Conservation (phyloP, 305 asterid genomes). For the Ajuga reptans region DNA sequence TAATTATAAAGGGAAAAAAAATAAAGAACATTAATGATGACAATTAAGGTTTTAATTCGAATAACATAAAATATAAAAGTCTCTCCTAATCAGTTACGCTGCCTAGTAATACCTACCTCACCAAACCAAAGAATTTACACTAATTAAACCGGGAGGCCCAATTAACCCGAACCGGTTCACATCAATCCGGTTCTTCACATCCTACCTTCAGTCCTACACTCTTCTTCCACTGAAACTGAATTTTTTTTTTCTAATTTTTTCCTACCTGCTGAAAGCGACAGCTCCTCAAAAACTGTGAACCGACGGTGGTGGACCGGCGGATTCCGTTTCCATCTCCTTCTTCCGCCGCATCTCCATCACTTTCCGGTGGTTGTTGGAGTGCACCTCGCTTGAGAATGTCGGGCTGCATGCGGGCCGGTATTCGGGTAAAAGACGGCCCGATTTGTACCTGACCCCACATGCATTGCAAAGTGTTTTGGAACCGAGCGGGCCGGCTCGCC, state of each 20-base stretch:
- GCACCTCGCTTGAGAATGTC: conserved; percentile 61
- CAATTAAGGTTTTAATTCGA: conserved; percentile 22
- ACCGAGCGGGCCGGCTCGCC: conserved; percentile 92
- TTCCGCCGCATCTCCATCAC: conserved; percentile 83
- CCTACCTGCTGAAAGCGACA: conserved; percentile 13
- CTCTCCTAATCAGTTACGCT: conserved; percentile 42
- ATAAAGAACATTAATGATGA: not conserved
- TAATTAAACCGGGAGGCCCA: conserved; percentile 26
- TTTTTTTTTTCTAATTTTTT: not conserved
- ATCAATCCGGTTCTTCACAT: conserved; percentile 22
- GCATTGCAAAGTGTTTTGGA: conserved; percentile 87
- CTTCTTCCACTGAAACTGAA: conserved; percentile 22
- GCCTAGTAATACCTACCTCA: conserved; percentile 30
- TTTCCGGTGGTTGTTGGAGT: conserved; percentile 81
- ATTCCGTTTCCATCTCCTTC: conserved; percentile 41
- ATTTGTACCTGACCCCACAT: conserved; percentile 79
- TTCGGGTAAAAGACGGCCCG: conserved; percentile 84
- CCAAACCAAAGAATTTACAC: conserved; percentile 36
- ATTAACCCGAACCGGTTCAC: conserved; percentile 32
- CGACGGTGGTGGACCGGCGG: conserved; percentile 36
- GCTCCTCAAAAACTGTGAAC: conserved; percentile 52
- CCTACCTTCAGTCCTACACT: not conserved
- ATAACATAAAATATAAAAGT: conserved; percentile 40
- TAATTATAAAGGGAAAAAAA: not conserved
- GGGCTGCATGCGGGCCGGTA: conserved; percentile 97